A percentile compares a stretch with the other conserved stretches of the same genome.
Conservation (phyloP, 345 rosid genomes). For the Clausena lansium region DNA sequence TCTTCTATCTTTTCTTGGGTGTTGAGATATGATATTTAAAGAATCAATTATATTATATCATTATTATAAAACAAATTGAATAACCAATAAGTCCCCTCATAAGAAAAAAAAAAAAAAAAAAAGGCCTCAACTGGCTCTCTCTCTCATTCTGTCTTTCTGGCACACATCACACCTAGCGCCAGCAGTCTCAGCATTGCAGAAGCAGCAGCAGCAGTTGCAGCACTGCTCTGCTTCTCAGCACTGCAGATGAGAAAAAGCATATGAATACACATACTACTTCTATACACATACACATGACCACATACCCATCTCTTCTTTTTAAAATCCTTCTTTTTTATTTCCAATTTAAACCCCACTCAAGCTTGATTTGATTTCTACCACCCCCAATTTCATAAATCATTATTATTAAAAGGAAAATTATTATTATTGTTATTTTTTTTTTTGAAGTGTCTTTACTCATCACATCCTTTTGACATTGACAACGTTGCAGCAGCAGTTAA, state of each 20-base stretch:
- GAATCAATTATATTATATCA: not conserved
- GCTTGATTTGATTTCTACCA: conserved; percentile 39
- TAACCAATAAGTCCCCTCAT: not conserved
- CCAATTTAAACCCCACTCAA: conserved; percentile 10
- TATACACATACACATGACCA: not conserved
- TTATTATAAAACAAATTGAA: not conserved
- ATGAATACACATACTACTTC: conserved; percentile 6
- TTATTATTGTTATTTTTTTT: too few relatives aligned
- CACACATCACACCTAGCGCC: conserved; percentile 37
- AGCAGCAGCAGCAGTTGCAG: conserved; percentile 32
- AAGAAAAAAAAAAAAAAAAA: not conserved
- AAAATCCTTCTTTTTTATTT: not conserved
- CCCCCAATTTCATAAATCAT: not conserved
- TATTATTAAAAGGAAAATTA: not conserved
- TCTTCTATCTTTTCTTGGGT: not conserved
- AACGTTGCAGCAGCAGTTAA: conserved; percentile 17
- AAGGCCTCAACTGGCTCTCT: not conserved
- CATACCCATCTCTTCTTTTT: not conserved
- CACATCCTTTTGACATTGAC: conserved; percentile 30
- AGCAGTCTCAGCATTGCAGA: conserved; percentile 45
- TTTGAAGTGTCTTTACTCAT: conserved; percentile 10
- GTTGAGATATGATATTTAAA: not conserved
- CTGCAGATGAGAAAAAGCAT: conserved; percentile 22
- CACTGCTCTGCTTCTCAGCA: conserved; percentile 23
- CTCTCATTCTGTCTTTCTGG: conserved; percentile 28